Evolutionary conservation across 2,329 filamentous ascomycete genomes (phyloP), one percentile per base, ranked within the genome.

Genomic region (Aspergillus uvarum): DNA sequence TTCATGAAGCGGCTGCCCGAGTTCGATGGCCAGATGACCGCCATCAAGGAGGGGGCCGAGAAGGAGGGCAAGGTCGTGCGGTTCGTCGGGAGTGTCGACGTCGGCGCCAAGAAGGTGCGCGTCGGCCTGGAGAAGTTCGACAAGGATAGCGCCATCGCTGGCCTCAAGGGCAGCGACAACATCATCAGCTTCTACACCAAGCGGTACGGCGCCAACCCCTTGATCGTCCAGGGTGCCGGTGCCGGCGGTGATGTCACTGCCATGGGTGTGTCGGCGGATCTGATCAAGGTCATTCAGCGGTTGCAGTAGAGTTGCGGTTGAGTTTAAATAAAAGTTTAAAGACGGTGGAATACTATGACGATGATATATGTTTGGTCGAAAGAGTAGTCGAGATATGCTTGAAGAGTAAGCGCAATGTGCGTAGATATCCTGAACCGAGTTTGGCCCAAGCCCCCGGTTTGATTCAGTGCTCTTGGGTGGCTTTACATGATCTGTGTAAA

Each of bases 131-230:
- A 97, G 83, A 91, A 89, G 79, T 93, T 92, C 68, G 92, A 96
- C 67, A 87, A 86, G 68, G 90, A 89, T 62, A 92, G 96, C 73
- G 91, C 95, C 12, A 97, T 99, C 79, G 95, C 95, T 14, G 89
- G 90, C 51, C 83, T 99, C 59, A 96, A 96, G 84, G 95, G 95
- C 38, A 98, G 93, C 76, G 95, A 98, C 76, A 99, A 99, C 81
- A 96, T 99, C 75, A 96, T 99, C 74, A 96, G 89, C 82, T 97
- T 99, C 82, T 96, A 97, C 79, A 99, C 95, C 5, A 90, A 96
- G 83, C 85, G 95, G 70, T 99, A 99, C 74, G 92, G 92, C 60
- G 85, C 82, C 73, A 96, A 94, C 77, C 93, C 95, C 48, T 82
- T 99, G 64, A 96, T 97, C 73, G 87, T 99, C 64, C 94, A 98